Base-by-base conservation (phyloP, 805 yeast species). In the Spathaspora girioi region DNA sequence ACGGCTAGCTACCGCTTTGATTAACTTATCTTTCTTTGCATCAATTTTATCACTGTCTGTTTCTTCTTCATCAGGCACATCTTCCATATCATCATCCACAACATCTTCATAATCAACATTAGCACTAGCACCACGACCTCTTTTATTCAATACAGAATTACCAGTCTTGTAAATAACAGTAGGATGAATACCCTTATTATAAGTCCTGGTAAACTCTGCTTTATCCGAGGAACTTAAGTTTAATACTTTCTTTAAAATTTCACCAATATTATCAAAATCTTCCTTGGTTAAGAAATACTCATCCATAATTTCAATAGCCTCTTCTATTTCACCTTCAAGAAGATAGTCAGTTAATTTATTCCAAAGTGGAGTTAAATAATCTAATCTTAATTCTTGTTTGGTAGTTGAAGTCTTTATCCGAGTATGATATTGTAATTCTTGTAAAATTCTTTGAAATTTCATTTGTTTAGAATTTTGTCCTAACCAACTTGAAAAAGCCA, bases 191-290 rank as follows among this genome's bases (percentile, higher is more conserved):
- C 66, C 69, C 9, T 81, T 66, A 64, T 94, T 94, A 67, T 94
- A 94, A 56, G 79, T 82, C 57, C 96, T 77, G 0, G 99, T 94
- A 67, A 94, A 90, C 7, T 89, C 87, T 5, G 93, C 74, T 65
- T 94, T 96, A 14, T 82, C 83, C n/a, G n/a, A n/a, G n/a, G n/a
- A n/a, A n/a, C 84, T 77, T 50, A 75, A 69, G 31, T 66, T 65
- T n/a, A 53, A 40, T 15, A 49, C 46, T 0, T 96, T 96, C 11
- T 91, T 84, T 15, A 89, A 86, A 54, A 92, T 81, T 55, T 92
- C 97, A 79, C 90, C 76, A 10, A 94, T 71, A 19, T 78, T 79
- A 62, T 93, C 98, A 92, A 96, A 93, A 67, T 94, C 98, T 52
- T 92, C 96, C 60, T 83, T 87, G 7, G 96, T 87, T 38, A 94